Base-by-base conservation (phyloP, 2,329 filamentous ascomycete genomes). In the Alternaria panax region DNA sequence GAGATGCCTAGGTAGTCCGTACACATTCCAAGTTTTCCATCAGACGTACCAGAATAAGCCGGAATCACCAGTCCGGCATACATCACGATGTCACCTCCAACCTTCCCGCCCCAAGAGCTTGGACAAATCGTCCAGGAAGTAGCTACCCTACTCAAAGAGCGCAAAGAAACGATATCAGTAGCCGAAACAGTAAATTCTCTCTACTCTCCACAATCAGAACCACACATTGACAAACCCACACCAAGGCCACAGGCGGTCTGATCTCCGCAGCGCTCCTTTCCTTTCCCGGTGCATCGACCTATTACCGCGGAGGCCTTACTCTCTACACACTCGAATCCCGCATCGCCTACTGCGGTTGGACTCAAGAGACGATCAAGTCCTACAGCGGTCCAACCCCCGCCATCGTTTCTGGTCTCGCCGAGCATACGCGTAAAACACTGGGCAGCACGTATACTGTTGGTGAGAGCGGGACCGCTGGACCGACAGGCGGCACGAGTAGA, bases 401-500 rank as follows among this genome's bases (percentile, higher is more conserved):
- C 1, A 80, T 89, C 51, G 87, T 89, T 2, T 76, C 79, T 1
- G 84, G 82, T 0, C 70, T 90, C 7, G 87, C 87, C 0, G 80
- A 81, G 40, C 82, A 87, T 66, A 84, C 87, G 27, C 76, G 87
- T n/a, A 75, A 69, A n/a, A 85, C 81, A 43, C 73, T 89, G 25
- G 79, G 80, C 7, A 82, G 81, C 57, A 88, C 85, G 18, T 89
- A 88, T 69, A 83, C 83, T 8, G 69, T 89, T 7, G 81, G 80
- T 54, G 86, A 89, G 79, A 86, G 83, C 52, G 87, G 87, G 1
- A 89, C 87, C 2, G 87, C 87, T n/a, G 87, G 87, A 0, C 87
- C 87, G 8, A 87, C 84, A 1, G 86, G 73, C 0, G 87, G 87
- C 0, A 76, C 75, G 27, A 85, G 83, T 43, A 79, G 76, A 62